Base-by-base conservation (phyloP, 2,329 filamentous ascomycete genomes). In the Alternaria arbusti region DNA sequence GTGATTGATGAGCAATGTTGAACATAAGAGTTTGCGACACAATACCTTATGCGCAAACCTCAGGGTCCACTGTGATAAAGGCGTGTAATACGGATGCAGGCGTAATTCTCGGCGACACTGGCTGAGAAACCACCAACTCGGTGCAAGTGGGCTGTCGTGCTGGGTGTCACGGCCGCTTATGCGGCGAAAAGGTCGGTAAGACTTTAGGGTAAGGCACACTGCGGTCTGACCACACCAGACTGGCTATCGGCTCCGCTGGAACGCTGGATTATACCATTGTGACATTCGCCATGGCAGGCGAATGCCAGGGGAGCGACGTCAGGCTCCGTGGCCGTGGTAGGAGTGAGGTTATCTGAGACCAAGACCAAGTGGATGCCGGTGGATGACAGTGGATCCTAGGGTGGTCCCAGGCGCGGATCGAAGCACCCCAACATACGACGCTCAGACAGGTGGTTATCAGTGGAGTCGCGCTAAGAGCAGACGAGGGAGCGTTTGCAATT, bases 401-500 rank as follows among this genome's bases (percentile, higher is more conserved):
- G 44, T 52, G 46, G 32, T 44, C 22, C 47, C 36, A 30, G 61
- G 46, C 50, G 64, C 58, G 64, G 64, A 61, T 66, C 64, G 57
- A 60, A 55, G 56, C 56, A 63, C 60, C 54, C 57, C 61, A 61
- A 63, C 49, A 49, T 55, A 50, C 50, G 57, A 61, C 57, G 66
- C 61, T 60, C 25, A 36, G 52, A 55, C 59, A 59, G 43, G 26
- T 61, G 62, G 59, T 61, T 69, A 69, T 69, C 65, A 69, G 67
- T 66, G 67, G 65, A 69, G 65, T 60, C 54, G 49, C 55, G 51
- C 67, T 61, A 69, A 51, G 1, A 36, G 20, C 50, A 23, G 28
- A 40, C 25, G 61, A 55, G 52, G 28, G 54, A 63, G 64, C 36
- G 45, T 47, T 52, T 50, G 30, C 51, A 55, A 56, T 50, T 61